Base-by-base conservation (phyloP, 192 early-diverging fungal species). In the Coemansia sp. region DNA sequence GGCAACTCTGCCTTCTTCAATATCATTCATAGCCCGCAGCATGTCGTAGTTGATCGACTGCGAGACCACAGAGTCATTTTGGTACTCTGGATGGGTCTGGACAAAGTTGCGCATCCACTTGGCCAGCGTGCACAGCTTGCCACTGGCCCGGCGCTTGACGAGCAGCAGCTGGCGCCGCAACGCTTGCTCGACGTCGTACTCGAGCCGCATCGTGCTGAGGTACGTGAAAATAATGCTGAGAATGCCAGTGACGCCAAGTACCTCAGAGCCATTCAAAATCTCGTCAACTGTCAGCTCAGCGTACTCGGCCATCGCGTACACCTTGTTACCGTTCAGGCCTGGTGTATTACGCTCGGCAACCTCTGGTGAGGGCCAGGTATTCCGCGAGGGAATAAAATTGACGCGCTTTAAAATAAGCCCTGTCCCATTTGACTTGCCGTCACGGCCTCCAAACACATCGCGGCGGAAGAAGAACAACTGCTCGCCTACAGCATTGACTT, bases 401-500 rank as follows among this genome's bases (percentile, higher is more conserved):
- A 44, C 66, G 40, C 66, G 74, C 20, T 67, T 52, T 48, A 65
- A 63, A 17, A 81, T 81, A 40, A 68, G 63, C 5, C 78, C 78
- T 3, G 68, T 60, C 11, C 67, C 61, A 10, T 53, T 63, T 9
- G 69, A 71, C 50, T 74, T 71, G 61, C 78, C 69, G 36, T 81
- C 78, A 15, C 68, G 65, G 15, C 67, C 79, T 22, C 64, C 64
- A 69, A 91, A 90, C 22, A 96, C 63, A 47, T 93, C 88, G 44
- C 90, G 90, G 55, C 96, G 87, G 82, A 98, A 98, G 71, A 87
- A 90, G 50, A 98, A 98, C 66, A 89, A 86, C 54, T 95, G 87
- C 1, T 85, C 78, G 21, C 83, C 57, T 2, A 86, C 91, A 0
- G 97, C 95, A 63, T 88, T 89, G 42, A 91, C 82, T 36, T 83